phyloP scores from a whole-genome alignment of 768 basidiomycete species.

The Naganishia kalamii region DNA sequence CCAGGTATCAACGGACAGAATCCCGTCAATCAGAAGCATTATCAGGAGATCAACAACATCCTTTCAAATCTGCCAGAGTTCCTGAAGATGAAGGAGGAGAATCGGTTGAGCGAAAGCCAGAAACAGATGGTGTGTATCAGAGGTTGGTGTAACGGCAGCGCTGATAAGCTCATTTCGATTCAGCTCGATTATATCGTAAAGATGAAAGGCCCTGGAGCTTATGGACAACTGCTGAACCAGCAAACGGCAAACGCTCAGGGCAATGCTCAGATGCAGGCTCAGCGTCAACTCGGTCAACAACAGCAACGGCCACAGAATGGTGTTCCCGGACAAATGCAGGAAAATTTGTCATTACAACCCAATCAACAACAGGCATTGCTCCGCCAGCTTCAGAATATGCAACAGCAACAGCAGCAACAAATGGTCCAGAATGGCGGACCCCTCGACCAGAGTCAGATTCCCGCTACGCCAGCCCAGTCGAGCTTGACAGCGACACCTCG shows the following conservation, averaged over 20 bases:
- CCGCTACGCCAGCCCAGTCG: background rate
- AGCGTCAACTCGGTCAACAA: constrained; percentile 16
- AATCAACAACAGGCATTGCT: constrained; percentile 7
- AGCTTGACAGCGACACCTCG: background rate
- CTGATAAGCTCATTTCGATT: background rate
- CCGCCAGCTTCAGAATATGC: constrained; percentile 14
- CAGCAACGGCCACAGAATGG: constrained; percentile 11
- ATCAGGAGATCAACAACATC: constrained; percentile 14
- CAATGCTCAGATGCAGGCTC: background rate
- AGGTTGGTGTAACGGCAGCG: background rate
- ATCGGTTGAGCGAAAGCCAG: constrained; percentile 6
- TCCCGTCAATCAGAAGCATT: background rate
- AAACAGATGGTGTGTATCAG: constrained; percentile 2
- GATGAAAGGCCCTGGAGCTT: constrained; percentile 5
- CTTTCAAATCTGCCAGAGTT: constrained; percentile 17
- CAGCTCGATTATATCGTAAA: constrained; percentile 15
- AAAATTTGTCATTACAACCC: constrained; percentile 1
- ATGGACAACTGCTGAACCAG: background rate
- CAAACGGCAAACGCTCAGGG: constrained; percentile 1
- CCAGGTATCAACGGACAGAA: constrained; percentile 5
- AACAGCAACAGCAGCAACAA: constrained; percentile 19
- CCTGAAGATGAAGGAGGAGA: constrained; percentile 22
- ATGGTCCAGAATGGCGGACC: background rate
- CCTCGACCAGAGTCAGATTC: background rate
- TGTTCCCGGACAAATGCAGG: background rate